Percentiles rank a stretch among this genome's conserved stretches.
These are phyloP conservation scores for Neocatenulostroma microsporum DNA, from an alignment of 2,329 filamentous ascomycete genomes.

Conservation along the genomic window DNA sequence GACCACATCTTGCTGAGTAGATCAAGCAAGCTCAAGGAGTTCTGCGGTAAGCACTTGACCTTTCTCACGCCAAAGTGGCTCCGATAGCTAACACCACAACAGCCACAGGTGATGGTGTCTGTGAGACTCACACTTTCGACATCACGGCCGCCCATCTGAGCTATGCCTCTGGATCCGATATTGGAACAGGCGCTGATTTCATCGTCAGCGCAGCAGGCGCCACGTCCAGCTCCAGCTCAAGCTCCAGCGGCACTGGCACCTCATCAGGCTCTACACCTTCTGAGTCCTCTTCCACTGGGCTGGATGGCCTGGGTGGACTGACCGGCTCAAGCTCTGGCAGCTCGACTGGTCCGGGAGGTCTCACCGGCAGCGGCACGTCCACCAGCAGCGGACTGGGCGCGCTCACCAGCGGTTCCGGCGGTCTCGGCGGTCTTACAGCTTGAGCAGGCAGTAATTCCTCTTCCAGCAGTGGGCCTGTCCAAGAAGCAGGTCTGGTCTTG, in stretches of 20 bases:
- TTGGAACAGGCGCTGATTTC: conserved; percentile 12
- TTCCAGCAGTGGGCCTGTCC: too few relatives aligned
- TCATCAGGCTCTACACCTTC: not conserved
- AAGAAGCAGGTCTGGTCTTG: too few relatives aligned
- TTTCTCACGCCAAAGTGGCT: not conserved
- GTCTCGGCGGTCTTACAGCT: too few relatives aligned
- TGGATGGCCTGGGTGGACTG: not conserved
- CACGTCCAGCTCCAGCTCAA: conserved; percentile 1
- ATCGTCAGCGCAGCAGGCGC: conserved; percentile 7
- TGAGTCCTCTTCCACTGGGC: conserved; percentile 1
- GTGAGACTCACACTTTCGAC: conserved; percentile 16
- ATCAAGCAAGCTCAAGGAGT: conserved; percentile 19
- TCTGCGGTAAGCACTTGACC: conserved; percentile 15
- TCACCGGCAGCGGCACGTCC: too few relatives aligned
- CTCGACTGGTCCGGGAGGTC: not conserved
- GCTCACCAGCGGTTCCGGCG: too few relatives aligned
- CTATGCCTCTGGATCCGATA: conserved; percentile 11
- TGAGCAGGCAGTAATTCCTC: too few relatives aligned
- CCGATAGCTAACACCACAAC: not conserved
- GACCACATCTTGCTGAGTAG: too few relatives aligned
- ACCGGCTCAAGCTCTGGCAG: not conserved
- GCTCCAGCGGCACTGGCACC: not conserved
- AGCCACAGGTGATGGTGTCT: conserved; percentile 23
- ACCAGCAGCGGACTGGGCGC: too few relatives aligned
- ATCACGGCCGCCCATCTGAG: conserved; percentile 22